Evolutionary conservation across 805 yeast genomes (phyloP).

Genomic region (Wickerhamiella azyma): DNA sequence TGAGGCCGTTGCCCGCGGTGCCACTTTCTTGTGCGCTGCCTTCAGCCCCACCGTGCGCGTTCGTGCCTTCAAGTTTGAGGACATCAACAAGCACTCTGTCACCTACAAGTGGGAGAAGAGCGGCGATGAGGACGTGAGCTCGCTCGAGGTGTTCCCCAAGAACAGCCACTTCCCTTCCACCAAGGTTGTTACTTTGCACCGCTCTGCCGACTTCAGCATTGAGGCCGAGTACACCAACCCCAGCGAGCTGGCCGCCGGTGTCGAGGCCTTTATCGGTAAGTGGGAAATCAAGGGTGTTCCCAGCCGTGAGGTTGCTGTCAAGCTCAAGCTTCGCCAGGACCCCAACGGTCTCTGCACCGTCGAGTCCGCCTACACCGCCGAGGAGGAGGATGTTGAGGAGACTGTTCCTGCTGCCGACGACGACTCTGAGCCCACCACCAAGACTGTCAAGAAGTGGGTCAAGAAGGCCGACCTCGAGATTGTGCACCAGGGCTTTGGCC

Average conservation of each 20-base stretch:
- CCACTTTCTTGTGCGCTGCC: constrained; percentile 96
- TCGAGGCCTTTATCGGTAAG: constrained; percentile 51
- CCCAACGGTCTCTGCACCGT: constrained; percentile 91
- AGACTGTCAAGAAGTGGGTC: constrained; percentile 82
- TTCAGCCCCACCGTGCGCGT: constrained; percentile 98
- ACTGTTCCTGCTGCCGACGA: constrained; percentile 33
- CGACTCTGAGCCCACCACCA: constrained; percentile 57
- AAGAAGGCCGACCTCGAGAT: constrained; percentile 72
- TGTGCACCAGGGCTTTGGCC: constrained; percentile 37
- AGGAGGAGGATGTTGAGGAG: constrained; percentile 82
- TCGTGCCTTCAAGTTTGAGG: constrained; percentile 97
- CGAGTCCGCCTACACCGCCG: constrained; percentile 89
- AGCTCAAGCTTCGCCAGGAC: constrained; percentile 91
- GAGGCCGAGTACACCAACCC: constrained; percentile 76
- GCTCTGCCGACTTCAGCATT: constrained; percentile 76
- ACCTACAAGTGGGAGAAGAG: constrained; percentile 92
- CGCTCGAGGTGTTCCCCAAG: constrained; percentile 91
- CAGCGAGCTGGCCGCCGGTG: constrained; percentile 56
- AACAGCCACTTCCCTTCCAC: constrained; percentile 91
- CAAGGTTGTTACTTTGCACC: constrained; percentile 85
- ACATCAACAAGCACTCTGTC: constrained; percentile 79
- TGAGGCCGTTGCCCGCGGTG: constrained; percentile 98
- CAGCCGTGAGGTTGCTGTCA: constrained; percentile 65
- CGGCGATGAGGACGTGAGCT: constrained; percentile 77
- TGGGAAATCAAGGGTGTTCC: constrained; percentile 83